These are phyloP conservation scores for Ogataea ramenticola DNA, from an alignment of 805 yeast genomes.

Conservation along the genomic window DNA sequence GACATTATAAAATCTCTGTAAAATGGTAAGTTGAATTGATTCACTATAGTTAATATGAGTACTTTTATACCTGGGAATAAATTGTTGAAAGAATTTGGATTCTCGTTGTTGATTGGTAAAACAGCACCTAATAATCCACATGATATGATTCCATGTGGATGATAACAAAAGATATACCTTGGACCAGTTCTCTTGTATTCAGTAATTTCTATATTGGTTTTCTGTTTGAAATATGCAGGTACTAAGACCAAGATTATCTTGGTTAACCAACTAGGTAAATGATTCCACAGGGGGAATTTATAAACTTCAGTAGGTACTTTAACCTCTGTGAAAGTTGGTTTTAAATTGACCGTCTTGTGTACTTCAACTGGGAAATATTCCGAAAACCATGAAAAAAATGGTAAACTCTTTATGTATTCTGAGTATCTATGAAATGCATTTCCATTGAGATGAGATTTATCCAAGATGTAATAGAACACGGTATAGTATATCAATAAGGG, in stretches of 20 bases:
- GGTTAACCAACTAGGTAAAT: not conserved
- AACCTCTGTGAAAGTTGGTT: constrained; percentile 55
- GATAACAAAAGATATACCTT: constrained; percentile 82
- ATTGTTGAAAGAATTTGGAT: constrained; percentile 37
- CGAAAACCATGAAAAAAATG: constrained; percentile 66
- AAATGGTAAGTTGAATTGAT: constrained; percentile 79
- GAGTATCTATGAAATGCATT: constrained; percentile 52
- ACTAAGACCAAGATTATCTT: too few relatives aligned
- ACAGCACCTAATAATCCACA: constrained; percentile 84
- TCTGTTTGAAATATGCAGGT: too few relatives aligned
- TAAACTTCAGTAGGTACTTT: constrained; percentile 3
- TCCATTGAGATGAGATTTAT: constrained; percentile 73
- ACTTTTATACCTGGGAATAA: constrained; percentile 77
- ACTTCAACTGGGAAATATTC: constrained; percentile 74
- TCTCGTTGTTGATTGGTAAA: constrained; percentile 66
- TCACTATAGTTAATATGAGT: constrained; percentile 70
- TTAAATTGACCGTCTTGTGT: constrained; percentile 59
- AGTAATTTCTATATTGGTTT: not conserved
- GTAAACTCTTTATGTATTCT: constrained; percentile 44
- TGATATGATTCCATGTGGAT: constrained; percentile 95
- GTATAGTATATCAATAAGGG: constrained; percentile 57
- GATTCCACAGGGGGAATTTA: not conserved
- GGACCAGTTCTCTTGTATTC: constrained; percentile 43
- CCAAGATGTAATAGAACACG: constrained; percentile 45
- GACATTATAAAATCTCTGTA: constrained; percentile 80